Evolutionary conservation across 805 yeast species (phyloP).

Genomic region (Saccharomycopsis amapae): DNA sequence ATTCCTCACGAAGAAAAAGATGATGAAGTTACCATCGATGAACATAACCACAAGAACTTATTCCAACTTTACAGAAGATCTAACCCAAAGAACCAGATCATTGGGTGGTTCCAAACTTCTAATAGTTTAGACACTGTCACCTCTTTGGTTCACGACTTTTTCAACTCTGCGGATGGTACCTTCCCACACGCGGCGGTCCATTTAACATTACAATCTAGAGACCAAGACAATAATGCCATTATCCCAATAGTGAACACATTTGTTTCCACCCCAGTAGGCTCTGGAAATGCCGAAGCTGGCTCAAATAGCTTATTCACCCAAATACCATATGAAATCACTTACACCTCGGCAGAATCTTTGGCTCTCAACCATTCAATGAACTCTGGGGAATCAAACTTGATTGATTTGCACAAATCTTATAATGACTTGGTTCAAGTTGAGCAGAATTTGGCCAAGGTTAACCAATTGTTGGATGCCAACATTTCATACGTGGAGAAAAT

Average conservation of each 20-base stretch:
- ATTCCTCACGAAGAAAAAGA: conserved; percentile 75
- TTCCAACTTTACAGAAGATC: conserved; percentile 68
- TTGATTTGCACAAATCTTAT: conserved; percentile 30
- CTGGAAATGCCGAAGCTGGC: conserved; percentile 27
- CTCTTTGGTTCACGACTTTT: conserved; percentile 75
- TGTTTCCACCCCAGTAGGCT: conserved; percentile 60
- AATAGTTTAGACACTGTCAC: conserved; percentile 60
- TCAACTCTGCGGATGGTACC: conserved; percentile 63
- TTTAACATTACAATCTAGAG: conserved; percentile 58
- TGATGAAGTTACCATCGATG: conserved; percentile 71
- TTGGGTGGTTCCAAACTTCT: conserved; percentile 78
- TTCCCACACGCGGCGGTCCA: conserved; percentile 74
- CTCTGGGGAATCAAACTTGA: conserved; percentile 30
- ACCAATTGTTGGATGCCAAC: conserved; percentile 42
- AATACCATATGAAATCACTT: conserved; percentile 56
- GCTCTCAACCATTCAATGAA: conserved; percentile 43
- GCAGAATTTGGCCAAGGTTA: conserved; percentile 39
- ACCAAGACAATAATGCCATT: conserved; percentile 37
- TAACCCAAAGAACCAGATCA: conserved; percentile 67
- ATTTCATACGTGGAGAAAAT: conserved; percentile 41
- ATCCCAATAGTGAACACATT: conserved; percentile 60
- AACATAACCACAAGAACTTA: conserved; percentile 64
- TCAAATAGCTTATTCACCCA: conserved; percentile 47
- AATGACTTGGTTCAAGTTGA: conserved; percentile 41
- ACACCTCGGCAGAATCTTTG: conserved; percentile 52